Evolutionary conservation across 1,284 basidiomycete species (phyloP).

Genomic region (Pyrrhoderma lamaoense): DNA sequence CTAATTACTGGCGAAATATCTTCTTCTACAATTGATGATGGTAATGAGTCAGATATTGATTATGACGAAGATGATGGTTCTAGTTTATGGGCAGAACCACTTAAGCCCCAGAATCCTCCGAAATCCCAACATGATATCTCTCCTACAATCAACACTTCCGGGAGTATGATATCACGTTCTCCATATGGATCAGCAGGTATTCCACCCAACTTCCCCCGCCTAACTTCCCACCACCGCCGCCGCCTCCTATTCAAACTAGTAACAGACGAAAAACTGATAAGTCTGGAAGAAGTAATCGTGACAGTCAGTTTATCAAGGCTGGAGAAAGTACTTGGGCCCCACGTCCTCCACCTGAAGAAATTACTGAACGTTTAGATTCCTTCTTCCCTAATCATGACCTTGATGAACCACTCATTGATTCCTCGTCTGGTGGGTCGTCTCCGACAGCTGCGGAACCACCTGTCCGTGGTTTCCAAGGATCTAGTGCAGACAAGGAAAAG

Average conservation of each 20-base stretch:
- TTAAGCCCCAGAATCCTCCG: slow-evolving; percentile 13
- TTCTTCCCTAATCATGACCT: slow-evolving; percentile 97
- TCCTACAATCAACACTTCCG: too few species aligned
- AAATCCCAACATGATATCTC: not conserved
- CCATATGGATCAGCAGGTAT: slow-evolving; percentile 3
- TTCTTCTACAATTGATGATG: slow-evolving; percentile 18
- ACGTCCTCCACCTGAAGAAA: slow-evolving; percentile 88
- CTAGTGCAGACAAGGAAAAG: slow-evolving; percentile 29
- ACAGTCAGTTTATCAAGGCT: slow-evolving; percentile 52
- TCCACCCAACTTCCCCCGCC: slow-evolving; percentile 21
- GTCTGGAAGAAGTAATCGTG: slow-evolving; percentile 28
- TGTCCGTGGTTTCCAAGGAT: slow-evolving; percentile 27
- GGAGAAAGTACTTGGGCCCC: slow-evolving; percentile 70
- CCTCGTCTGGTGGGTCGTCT: slow-evolving; percentile 68
- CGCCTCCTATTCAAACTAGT: slow-evolving; percentile 16
- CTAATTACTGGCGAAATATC: slow-evolving; percentile 1
- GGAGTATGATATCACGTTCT: too few species aligned
- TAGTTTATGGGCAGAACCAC: slow-evolving; percentile 29
- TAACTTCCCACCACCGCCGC: slow-evolving; percentile 22
- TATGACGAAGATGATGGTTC: slow-evolving; percentile 33
- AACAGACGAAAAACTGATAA: slow-evolving; percentile 19
- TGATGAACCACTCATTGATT: slow-evolving; percentile 91
- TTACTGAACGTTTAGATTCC: slow-evolving; percentile 89
- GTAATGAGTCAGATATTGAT: slow-evolving; percentile 38
- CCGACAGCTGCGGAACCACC: slow-evolving; percentile 48